Conservation (phyloP, 805 yeast genomes). For the Metschnikowia henanensis region DNA sequence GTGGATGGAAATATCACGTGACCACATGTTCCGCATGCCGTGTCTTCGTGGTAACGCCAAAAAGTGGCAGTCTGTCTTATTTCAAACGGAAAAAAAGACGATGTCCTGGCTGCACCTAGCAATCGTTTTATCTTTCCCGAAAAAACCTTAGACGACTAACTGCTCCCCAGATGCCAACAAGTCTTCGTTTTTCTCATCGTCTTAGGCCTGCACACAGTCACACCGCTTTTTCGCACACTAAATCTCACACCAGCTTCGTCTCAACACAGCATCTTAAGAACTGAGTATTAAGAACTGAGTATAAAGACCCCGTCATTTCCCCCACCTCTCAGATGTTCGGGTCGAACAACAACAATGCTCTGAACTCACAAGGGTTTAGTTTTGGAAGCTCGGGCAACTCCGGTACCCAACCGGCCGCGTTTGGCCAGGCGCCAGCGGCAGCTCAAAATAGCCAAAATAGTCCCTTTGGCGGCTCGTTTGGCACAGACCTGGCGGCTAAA, state of each 20-base stretch:
- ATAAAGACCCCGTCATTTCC: background rate
- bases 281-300: too few species aligned
- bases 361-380: slow-evolving; percentile 6
- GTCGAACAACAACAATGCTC: slow-evolving; percentile 4
- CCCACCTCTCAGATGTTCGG: slow-evolving; percentile 9
- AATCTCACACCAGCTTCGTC: background rate
- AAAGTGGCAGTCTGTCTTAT: too few species aligned
- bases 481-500: slow-evolving; percentile 1
- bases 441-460: background rate
- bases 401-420: slow-evolving; percentile 2
- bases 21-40: too few species aligned
- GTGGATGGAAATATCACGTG: too few species aligned
- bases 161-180: too few species aligned
- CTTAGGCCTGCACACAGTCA: background rate
- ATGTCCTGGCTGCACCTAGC: too few species aligned
- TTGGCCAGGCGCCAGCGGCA: slow-evolving; percentile 6
- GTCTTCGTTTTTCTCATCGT: background rate
- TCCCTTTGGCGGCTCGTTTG: slow-evolving; percentile 1
- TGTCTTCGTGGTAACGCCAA: too few species aligned
- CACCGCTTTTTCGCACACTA: background rate
- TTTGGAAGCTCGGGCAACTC: slow-evolving; percentile 2
- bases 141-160: too few species aligned
- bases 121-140: too few species aligned
- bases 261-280: too few species aligned
- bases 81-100: too few species aligned